phyloP scores from a whole-genome alignment of 2,329 filamentous ascomycete species.

The Tolypocladium capitatum region DNA sequence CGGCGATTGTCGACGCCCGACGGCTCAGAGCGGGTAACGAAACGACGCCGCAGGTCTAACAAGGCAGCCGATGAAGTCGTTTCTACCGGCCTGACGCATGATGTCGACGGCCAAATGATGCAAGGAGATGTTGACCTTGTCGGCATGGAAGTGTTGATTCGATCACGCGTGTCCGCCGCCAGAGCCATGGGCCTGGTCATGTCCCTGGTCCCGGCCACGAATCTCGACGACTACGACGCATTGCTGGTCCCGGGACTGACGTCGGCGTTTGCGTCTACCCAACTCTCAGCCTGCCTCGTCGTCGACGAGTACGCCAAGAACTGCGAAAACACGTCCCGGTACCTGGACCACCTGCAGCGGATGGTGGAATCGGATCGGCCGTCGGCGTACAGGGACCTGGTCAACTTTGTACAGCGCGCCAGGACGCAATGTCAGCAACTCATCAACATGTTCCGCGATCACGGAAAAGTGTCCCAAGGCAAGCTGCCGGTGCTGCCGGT shows the following conservation, averaged over 20 bases:
- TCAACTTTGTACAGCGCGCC: slow-evolving; percentile 78
- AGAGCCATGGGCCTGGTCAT: slow-evolving; percentile 78
- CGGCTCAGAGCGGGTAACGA: slow-evolving; percentile 48
- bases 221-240: slow-evolving; percentile 50
- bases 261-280: slow-evolving; percentile 71
- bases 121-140: slow-evolving; percentile 93
- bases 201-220: slow-evolving; percentile 54
- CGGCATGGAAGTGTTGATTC: slow-evolving; percentile 73
- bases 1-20: slow-evolving; percentile 39
- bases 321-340: slow-evolving; percentile 32
- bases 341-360: slow-evolving; percentile 52
- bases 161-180: slow-evolving; percentile 79
- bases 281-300: slow-evolving; percentile 69
- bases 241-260: slow-evolving; percentile 52
- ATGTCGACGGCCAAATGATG: slow-evolving; percentile 96
- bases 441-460: slow-evolving; percentile 81
- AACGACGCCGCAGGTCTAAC: slow-evolving; percentile 72
- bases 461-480: slow-evolving; percentile 63
- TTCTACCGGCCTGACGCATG: slow-evolving; percentile 60
- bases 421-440: slow-evolving; percentile 85
- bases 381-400: slow-evolving; percentile 73
- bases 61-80: slow-evolving; percentile 56
- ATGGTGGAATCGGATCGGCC: slow-evolving; percentile 77
- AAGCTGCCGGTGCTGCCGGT: slow-evolving; percentile 74
- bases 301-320: slow-evolving; percentile 77